These are phyloP conservation scores for Fusarium brevicatenulatum DNA, from an alignment of 2,329 filamentous ascomycete species.

Conservation along the genomic window DNA sequence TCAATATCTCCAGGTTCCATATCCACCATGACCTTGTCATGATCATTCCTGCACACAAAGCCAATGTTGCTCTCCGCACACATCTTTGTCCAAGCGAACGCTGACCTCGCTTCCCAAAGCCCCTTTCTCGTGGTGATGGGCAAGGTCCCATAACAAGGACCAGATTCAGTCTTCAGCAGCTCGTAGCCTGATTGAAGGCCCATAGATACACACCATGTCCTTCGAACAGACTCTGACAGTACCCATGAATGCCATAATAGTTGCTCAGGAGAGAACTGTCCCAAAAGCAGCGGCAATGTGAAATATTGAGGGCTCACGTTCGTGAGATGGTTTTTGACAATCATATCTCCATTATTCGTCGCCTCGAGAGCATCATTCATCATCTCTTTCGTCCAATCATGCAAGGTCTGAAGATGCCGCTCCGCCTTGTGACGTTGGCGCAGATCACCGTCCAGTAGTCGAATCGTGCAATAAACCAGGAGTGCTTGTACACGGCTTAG, in stretches of 20 bases:
- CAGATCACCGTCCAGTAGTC: constrained; percentile 40
- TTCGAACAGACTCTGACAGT: constrained; percentile 45
- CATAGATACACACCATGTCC: constrained; percentile 42
- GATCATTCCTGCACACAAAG: constrained; percentile 27
- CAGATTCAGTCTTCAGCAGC: constrained; percentile 18
- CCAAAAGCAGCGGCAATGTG: background rate
- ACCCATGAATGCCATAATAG: constrained; percentile 47
- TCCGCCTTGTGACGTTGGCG: constrained; percentile 38
- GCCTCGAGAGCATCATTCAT: background rate
- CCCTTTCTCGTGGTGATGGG: constrained; percentile 42
- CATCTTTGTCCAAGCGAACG: constrained; percentile 33
- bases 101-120: constrained; percentile 43
- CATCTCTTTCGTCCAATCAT: constrained; percentile 31
- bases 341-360: constrained; percentile 7
- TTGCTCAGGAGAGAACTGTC: constrained; percentile 11
- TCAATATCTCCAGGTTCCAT: constrained; percentile 9
- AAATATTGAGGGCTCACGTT: background rate
- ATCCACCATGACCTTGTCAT: background rate
- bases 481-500: constrained; percentile 39
- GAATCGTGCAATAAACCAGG: constrained; percentile 37
- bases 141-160: constrained; percentile 23
- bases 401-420: constrained; percentile 22
- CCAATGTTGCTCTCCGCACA: constrained; percentile 30
- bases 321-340: constrained; percentile 15
- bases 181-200: constrained; percentile 34